A percentile compares a stretch with the other conserved stretches of the same genome.
Evolutionary conservation across 192 early-diverging fungal species (phyloP).

Genomic region (Diversispora epigaea): DNA sequence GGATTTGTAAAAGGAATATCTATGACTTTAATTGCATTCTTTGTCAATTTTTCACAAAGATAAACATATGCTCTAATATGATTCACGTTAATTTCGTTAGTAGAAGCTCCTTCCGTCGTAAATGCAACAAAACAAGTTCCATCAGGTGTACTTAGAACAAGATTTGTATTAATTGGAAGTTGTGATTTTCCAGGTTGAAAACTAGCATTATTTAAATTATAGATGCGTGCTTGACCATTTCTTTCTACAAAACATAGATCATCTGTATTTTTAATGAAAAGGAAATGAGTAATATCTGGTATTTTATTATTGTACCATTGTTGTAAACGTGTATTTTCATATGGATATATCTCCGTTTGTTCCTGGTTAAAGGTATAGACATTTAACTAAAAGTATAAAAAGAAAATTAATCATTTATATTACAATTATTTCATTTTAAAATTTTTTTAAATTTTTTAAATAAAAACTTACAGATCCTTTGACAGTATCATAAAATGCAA

Average conservation of each 20-base stretch:
- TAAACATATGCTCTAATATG: not conserved
- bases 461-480: constrained; percentile 13
- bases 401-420: not conserved
- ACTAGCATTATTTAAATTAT: constrained; percentile 20
- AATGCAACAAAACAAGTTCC: constrained; percentile 32
- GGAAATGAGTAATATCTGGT: constrained; percentile 21
- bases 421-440: not conserved
- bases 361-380: constrained; percentile 17
- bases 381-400: constrained; percentile 23
- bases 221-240: constrained; percentile 12
- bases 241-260: constrained; percentile 13
- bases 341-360: not conserved
- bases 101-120: not conserved
- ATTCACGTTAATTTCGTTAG: not conserved
- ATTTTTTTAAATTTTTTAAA: not conserved
- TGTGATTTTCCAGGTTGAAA: constrained; percentile 20
- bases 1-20: constrained; percentile 1
- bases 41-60: not conserved
- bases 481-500: constrained; percentile 26
- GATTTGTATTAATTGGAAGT: not conserved
- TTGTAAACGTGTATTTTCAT: constrained; percentile 26
- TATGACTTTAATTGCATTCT: constrained; percentile 1
- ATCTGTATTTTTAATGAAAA: constrained; percentile 30
- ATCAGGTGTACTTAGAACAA: constrained; percentile 17
- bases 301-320: constrained; percentile 24